Conservation (phyloP, 1,139 yeast genomes). For the Nakaseomyces bracarensis region DNA sequence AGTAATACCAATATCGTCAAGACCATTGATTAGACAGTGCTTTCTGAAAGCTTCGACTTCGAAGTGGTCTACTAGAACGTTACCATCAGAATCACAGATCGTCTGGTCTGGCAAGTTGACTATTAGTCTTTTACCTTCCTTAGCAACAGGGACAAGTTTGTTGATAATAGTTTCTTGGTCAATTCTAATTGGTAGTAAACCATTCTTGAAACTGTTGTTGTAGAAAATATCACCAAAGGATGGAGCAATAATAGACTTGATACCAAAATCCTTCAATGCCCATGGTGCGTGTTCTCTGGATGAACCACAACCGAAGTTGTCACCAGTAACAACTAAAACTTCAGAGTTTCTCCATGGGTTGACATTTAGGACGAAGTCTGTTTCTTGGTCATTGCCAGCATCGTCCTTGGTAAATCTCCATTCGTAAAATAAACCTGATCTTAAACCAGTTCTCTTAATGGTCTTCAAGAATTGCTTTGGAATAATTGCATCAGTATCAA, state of each 20-base stretch:
- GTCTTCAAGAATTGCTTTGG: slow-evolving; percentile 97
- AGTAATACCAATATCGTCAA: slow-evolving; percentile 94
- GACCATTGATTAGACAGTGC: slow-evolving; percentile 87
- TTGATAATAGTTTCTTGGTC: slow-evolving; percentile 63
- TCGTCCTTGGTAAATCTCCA: slow-evolving; percentile 64
- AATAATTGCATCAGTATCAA: slow-evolving; percentile 96
- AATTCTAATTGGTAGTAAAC: slow-evolving; percentile 81
- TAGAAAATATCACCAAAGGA: slow-evolving; percentile 97
- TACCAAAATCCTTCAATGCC: slow-evolving; percentile 97
- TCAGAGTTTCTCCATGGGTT: slow-evolving; percentile 74
- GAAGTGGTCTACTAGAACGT: slow-evolving; percentile 69
- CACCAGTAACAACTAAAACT: slow-evolving; percentile 86
- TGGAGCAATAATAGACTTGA: slow-evolving; percentile 91
- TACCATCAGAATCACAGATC: slow-evolving; percentile 61
- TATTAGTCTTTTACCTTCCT: slow-evolving; percentile 59
- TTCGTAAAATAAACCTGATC: slow-evolving; percentile 83
- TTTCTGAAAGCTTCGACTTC: slow-evolving; percentile 88
- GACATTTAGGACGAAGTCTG: slow-evolving; percentile 82
- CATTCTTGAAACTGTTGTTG: slow-evolving; percentile 94
- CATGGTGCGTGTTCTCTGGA: slow-evolving; percentile 99
- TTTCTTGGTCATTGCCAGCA: slow-evolving; percentile 67
- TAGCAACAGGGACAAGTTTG: slow-evolving; percentile 73
- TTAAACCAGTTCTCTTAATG: slow-evolving; percentile 91
- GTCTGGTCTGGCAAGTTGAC: slow-evolving; percentile 83
- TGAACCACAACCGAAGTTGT: slow-evolving; percentile 97